Evolutionary conservation across 2,329 filamentous ascomycete genomes (phyloP), one percentile per base, ranked within the genome.

Genomic region (Moelleriella libera): DNA sequence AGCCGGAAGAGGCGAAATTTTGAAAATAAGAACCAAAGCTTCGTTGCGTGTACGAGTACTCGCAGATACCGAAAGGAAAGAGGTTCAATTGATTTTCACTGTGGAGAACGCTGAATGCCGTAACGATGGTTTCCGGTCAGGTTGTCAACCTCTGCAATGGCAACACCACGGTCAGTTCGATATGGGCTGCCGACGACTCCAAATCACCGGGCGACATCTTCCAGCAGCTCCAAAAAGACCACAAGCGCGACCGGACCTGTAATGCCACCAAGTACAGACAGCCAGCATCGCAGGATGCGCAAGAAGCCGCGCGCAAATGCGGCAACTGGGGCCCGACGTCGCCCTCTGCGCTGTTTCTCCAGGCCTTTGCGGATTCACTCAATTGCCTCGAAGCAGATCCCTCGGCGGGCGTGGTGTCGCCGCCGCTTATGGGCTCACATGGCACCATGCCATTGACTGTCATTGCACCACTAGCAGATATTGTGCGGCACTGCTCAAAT

Each of bases 401-500:
- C 0, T 55, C 68, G 29, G 63, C 65, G 0, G 77, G 71, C 4
- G 68, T 77, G 53, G 70, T 74, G 5, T 75, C 71, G 46, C 73
- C 72, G 1, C 68, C 70, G 2, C 55, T 76, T 1, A 68, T 76
- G 63, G 73, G 72, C 1, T 72, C 66, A 30, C 62, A 68, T 50
- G 85, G 85, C 4, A 75, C 76, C 0, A 64, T 83, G 7, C 84
- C 83, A 0, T 61, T 89, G 52, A 83, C 82, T 0, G 74, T 88
- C 41, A 78, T 89, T 31, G 58, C 62, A 6, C 62, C 62, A 0
- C 44, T 64, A 37, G 54, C 81, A 0, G 85, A 89, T 58, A 77
- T 88, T 30, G 78, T 77, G 50, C 72, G 83, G 1, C 84, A 89
- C 60, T 83, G 86, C 65, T 78, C 83, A 1, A 88, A 89, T 54